Conservation (phyloP, 148 eudicot genomes). For the Gaultheria prostrata region DNA sequence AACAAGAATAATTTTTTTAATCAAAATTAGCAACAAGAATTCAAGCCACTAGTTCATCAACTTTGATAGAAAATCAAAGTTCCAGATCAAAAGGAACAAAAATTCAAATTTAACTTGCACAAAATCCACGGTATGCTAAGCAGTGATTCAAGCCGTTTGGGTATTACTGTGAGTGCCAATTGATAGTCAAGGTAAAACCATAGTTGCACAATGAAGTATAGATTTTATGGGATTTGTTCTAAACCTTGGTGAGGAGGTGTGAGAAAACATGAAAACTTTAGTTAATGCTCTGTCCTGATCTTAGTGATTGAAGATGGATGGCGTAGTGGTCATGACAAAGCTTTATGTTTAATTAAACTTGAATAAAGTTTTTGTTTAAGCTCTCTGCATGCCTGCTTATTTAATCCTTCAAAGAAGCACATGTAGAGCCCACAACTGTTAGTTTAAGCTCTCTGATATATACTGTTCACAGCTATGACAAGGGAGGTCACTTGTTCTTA, state of each 20-base stretch:
- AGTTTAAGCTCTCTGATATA: conserved; percentile 4
- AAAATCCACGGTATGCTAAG: not conserved
- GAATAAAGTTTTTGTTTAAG: not conserved
- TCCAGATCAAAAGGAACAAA: no score
- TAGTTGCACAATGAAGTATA: not conserved
- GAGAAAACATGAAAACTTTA: not conserved
- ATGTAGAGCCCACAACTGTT: not conserved
- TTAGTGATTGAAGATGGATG: conserved; percentile 13
- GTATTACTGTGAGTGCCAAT: not conserved
- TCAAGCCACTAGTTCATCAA: not conserved
- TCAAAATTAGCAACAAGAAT: not conserved
- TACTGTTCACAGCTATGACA: conserved; percentile 56
- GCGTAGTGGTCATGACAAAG: not conserved
- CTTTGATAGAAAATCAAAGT: not conserved
- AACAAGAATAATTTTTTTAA: not conserved
- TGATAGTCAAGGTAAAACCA: not conserved
- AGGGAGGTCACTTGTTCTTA: conserved; percentile 81
- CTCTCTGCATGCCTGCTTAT: not conserved
- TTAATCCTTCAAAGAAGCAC: conserved; percentile 8
- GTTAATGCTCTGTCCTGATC: not conserved
- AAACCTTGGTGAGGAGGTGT: not conserved
- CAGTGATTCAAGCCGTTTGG: not conserved
- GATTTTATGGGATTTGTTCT: not conserved
- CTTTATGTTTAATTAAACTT: not conserved
- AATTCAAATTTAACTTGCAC: not conserved